Conservation (phyloP, 345 rosid species). For the Syzygium jambos region DNA sequence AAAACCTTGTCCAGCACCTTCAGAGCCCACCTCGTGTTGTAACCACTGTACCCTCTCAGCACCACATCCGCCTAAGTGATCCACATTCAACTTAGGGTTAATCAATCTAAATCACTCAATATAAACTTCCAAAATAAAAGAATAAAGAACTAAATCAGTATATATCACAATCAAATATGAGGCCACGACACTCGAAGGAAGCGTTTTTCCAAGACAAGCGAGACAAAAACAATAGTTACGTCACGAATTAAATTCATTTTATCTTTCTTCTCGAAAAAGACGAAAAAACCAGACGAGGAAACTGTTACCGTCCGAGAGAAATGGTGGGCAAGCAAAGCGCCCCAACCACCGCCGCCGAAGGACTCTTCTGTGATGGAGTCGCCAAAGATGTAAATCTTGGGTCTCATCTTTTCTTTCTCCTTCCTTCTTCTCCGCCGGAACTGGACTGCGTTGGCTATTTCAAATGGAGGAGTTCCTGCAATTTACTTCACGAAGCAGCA, state of each 20-base stretch:
- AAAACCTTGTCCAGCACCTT: conserved; percentile 54
- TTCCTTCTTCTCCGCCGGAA: not conserved
- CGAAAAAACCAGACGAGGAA: not conserved
- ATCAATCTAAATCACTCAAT: not conserved
- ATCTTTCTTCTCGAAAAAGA: not conserved
- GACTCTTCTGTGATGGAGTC: conserved; percentile 91
- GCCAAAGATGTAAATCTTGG: conserved; percentile 69
- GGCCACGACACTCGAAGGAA: not conserved
- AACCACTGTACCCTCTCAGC: conserved; percentile 77
- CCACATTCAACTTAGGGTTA: not conserved
- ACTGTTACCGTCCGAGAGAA: conserved; percentile 58
- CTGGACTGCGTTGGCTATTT: not conserved
- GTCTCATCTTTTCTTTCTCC: conserved; percentile 33
- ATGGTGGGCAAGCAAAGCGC: conserved; percentile 69
- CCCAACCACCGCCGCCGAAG: conserved; percentile 69
- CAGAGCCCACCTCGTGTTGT: conserved; percentile 81
- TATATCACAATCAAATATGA: not conserved
- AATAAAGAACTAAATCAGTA: not conserved
- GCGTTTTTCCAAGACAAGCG: not conserved
- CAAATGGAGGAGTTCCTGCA: not conserved
- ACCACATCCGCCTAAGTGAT: conserved; percentile 46
- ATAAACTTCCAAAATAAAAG: no score
- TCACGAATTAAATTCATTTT: not conserved
- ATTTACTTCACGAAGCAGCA: not conserved
- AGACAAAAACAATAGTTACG: not conserved